Evolutionary conservation across 768 basidiomycete species (phyloP), one percentile per base, ranked within the genome.

Genomic region (Pholiota conissans): DNA sequence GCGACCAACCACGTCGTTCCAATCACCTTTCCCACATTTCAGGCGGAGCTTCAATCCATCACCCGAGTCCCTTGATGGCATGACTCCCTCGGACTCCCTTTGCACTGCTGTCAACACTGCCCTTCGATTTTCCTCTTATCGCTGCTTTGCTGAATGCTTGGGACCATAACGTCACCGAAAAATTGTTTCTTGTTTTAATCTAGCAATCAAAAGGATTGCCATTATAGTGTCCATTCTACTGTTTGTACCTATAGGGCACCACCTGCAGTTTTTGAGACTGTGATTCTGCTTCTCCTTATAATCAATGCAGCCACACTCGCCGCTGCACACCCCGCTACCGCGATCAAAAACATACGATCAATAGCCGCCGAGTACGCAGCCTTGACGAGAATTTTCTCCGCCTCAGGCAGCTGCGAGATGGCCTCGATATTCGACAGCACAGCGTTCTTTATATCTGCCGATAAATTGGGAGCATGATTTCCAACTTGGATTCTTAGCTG

Each of bases 1-100:
- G 72, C 68, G 77, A 75, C 76, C 77, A 79, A 77, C 77, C 75
- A 76, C 69, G 64, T 70, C 66, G 57, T 57, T 37, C 67, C 68
- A 71, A 76, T 76, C 61, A 61, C 57, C 20, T 55, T 74, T 76
- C 74, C 69, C 72, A 73, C 74, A 67, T 47, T 67, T 71, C 34
- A 48, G 37, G 63, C 71, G 70, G 71, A 73, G 69, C 49, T 59
- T 58, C 1, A 70, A 70, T 26, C 46, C 13, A n/a, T n/a, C n/a
- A n/a, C n/a, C n/a, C n/a, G n/a, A n/a, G n/a, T n/a, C n/a, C n/a
- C n/a, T n/a, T n/a, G n/a, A n/a, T n/a, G n/a, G n/a, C n/a, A n/a
- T n/a, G n/a, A n/a, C n/a, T n/a, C n/a, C n/a, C n/a, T n/a, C n/a
- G n/a, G n/a, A n/a, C n/a, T n/a, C n/a, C n/a, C n/a, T n/a, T n/a